These are phyloP conservation scores for Starmerella vitae DNA, from an alignment of 805 yeast species.

Conservation along the genomic window DNA sequence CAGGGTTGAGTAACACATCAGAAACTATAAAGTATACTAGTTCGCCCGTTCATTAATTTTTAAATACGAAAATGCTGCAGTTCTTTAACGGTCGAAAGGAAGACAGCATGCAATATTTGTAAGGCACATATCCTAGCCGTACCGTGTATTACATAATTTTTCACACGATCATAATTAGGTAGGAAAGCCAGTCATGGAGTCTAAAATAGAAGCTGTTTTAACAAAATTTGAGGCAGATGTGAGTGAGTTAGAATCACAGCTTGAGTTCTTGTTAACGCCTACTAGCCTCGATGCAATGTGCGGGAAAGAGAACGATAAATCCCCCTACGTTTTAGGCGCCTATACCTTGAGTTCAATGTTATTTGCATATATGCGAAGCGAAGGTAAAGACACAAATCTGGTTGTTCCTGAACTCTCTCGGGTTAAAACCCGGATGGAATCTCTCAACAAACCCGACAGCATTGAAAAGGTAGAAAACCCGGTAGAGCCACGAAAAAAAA, in stretches of 20 bases:
- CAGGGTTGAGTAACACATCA: too few species aligned
- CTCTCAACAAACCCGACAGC: neutral
- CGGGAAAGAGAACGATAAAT: conserved; percentile 7
- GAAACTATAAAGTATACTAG: too few species aligned
- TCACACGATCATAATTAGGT: conserved; percentile 2
- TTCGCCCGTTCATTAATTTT: too few species aligned
- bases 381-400: conserved; percentile 41
- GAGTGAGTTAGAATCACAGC: conserved; percentile 9
- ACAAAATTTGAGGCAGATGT: conserved; percentile 16
- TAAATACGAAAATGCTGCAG: too few species aligned
- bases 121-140: too few species aligned
- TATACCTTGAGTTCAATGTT: conserved; percentile 44
- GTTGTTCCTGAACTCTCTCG: conserved; percentile 34
- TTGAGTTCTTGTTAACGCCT: conserved; percentile 14
- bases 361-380: conserved; percentile 45
- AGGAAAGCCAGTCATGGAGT: conserved; percentile 6
- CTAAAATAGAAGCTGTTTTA: conserved; percentile 8
- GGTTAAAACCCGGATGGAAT: conserved; percentile 34
- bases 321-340: conserved; percentile 25
- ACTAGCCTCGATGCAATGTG: conserved; percentile 16
- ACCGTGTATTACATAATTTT: neutral
- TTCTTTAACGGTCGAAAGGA: too few species aligned
- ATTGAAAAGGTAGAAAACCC: neutral
- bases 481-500: neutral
- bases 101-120: too few species aligned